Conservation (phyloP, 1,139 yeast species). For the Wickerhamiella infanticola region DNA sequence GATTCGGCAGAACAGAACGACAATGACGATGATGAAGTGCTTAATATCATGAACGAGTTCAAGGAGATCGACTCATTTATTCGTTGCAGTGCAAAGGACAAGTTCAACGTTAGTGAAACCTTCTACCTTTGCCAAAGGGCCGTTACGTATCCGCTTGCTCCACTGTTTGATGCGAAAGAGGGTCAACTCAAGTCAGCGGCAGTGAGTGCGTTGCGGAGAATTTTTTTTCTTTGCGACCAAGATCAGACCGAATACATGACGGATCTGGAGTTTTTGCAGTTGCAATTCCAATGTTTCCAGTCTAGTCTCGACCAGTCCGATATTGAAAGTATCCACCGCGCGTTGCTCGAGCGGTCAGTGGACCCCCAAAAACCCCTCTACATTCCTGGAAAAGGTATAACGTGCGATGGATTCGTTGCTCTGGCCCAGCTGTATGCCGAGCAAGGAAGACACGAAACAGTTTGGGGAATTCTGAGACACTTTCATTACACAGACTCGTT, state of each 20-base stretch:
- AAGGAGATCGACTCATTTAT: conserved; percentile 90
- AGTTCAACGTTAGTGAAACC: conserved; percentile 70
- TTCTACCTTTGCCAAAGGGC: conserved; percentile 87
- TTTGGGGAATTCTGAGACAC: conserved; percentile 82
- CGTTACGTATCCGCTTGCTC: conserved; percentile 85
- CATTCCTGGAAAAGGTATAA: conserved; percentile 35
- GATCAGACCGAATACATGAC: conserved; percentile 79
- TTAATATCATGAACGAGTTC: conserved; percentile 74
- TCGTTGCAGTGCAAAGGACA: conserved; percentile 67
- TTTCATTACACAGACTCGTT: conserved; percentile 86
- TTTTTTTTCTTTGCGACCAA: conserved; percentile 70
- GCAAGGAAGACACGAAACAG: conserved; percentile 86
- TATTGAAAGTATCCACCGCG: conserved; percentile 9
- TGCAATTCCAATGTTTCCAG: conserved; percentile 60
- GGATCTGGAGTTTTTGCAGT: conserved; percentile 47
- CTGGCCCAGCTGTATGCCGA: conserved; percentile 74
- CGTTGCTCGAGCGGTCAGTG: conserved; percentile 7
- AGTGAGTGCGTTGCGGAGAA: conserved; percentile 55
- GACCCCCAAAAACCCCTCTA: neutral
- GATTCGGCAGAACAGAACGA: conserved; percentile 18
- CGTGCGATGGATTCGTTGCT: conserved; percentile 58
- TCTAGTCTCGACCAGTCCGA: conserved; percentile 11
- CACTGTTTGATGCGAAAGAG: conserved; percentile 82
- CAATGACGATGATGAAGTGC: conserved; percentile 55
- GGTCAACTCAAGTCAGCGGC: conserved; percentile 70